These are phyloP conservation scores for Canavalia ensiformis DNA, from an alignment of 306 rosid species.

Conservation along the genomic window DNA sequence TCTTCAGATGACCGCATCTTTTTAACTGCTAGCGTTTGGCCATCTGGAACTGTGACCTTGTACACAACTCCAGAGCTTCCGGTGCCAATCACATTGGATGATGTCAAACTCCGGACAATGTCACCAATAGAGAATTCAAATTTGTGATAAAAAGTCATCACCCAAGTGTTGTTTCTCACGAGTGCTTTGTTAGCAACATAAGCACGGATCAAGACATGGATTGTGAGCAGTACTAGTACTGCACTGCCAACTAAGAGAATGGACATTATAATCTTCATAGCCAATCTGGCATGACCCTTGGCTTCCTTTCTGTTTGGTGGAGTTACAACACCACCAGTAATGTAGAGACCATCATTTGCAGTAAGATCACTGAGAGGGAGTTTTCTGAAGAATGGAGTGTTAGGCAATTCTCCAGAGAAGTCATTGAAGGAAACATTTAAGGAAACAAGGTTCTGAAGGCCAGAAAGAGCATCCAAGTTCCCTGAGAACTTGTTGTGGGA, in stretches of 20 bases:
- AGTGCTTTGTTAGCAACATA: constrained; percentile 49
- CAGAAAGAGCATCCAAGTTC: constrained; percentile 57
- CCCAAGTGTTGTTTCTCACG: constrained; percentile 59
- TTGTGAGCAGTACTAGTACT: constrained; percentile 62
- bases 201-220: constrained; percentile 58
- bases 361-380: constrained; percentile 74
- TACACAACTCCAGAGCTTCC: constrained; percentile 89
- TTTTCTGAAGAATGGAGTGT: constrained; percentile 74
- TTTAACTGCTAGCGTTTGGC: constrained; percentile 74
- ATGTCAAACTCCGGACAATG: constrained; percentile 65
- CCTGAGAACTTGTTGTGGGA: constrained; percentile 87
- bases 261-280: constrained; percentile 57
- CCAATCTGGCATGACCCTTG: constrained; percentile 46
- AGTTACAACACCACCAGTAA: constrained; percentile 50
- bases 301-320: constrained; percentile 50
- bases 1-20: constrained; percentile 80
- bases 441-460: constrained; percentile 75
- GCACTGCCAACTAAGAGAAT: constrained; percentile 65
- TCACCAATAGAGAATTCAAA: constrained; percentile 68
- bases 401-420: constrained; percentile 78
- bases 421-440: constrained; percentile 83
- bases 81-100: constrained; percentile 79
- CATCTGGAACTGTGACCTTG: constrained; percentile 66
- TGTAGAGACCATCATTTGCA: constrained; percentile 72
- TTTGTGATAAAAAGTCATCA: constrained; percentile 71